Percentiles rank a stretch among this genome's conserved stretches.
These are phyloP conservation scores for Aspergillus tubingensis DNA, from an alignment of 2,329 filamentous ascomycete species.

Conservation along the genomic window DNA sequence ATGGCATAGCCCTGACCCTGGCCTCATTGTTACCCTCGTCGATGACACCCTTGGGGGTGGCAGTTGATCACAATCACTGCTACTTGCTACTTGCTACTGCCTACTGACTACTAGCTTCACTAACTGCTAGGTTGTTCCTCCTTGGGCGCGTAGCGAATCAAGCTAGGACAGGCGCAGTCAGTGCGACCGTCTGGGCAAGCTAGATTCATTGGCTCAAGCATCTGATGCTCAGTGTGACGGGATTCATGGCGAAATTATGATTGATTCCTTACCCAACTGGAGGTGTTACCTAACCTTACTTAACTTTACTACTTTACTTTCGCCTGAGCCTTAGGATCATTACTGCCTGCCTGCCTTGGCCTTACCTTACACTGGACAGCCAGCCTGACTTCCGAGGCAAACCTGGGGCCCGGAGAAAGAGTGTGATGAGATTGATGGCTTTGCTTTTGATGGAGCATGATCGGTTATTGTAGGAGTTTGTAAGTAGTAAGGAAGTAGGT, in stretches of 20 bases:
- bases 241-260: not conserved
- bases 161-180: not conserved
- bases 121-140: not conserved
- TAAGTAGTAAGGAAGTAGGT: not conserved
- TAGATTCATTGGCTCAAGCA: conserved; percentile 3
- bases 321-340: no score
- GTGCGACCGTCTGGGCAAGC: not conserved
- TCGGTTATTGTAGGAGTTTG: not conserved
- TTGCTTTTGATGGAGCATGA: no score
- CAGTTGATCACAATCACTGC: not conserved
- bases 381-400: no score
- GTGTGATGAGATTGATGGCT: no score
- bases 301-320: no score
- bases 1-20: not conserved
- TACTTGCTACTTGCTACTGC: no score
- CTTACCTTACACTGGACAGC: not conserved
- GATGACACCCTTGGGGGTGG: not conserved
- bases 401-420: no score
- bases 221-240: conserved; percentile 1
- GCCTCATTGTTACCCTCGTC: not conserved
- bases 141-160: conserved; percentile 5
- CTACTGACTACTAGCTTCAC: not conserved
- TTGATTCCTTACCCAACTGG: not conserved
- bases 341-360: not conserved
- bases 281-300: no score